Evolutionary conservation across 306 rosid species (phyloP).

Genomic region (Medicago ruthenica): DNA sequence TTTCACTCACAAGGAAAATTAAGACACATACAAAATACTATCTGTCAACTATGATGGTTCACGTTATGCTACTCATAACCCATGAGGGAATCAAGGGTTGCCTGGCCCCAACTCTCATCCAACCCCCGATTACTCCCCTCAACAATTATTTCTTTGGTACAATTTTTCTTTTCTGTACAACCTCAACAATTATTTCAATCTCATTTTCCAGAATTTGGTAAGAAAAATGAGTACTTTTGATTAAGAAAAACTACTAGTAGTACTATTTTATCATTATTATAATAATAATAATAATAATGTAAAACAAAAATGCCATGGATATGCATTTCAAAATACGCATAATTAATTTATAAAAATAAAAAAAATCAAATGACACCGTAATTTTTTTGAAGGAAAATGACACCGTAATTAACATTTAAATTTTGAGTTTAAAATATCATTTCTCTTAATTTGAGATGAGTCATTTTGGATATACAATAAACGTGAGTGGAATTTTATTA

Average conservation of each 20-base stretch:
- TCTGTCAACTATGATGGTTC: constrained; percentile 70
- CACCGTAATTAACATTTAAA: too few relatives aligned
- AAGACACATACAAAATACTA: constrained; percentile 54
- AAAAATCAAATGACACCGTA: too few relatives aligned
- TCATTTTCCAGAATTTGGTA: constrained; percentile 46
- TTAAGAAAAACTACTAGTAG: constrained; percentile 44
- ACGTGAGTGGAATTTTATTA: neutral
- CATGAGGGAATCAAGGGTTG: constrained; percentile 50
- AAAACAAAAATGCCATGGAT: constrained; percentile 51
- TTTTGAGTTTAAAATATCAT: too few relatives aligned
- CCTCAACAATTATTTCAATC: constrained; percentile 46
- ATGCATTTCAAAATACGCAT: too few relatives aligned
- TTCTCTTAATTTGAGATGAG: neutral
- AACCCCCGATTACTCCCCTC: constrained; percentile 20
- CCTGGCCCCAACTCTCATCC: constrained; percentile 51
- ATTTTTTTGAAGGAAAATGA: too few relatives aligned
- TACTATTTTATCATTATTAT: constrained; percentile 56
- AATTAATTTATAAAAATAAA: too few relatives aligned
- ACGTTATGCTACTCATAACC: constrained; percentile 81
- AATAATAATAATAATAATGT: constrained; percentile 45
- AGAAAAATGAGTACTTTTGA: constrained; percentile 42
- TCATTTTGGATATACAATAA: neutral
- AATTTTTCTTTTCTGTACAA: neutral
- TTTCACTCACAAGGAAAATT: constrained; percentile 1
- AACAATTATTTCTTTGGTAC: constrained; percentile 3